Base-by-base conservation (phyloP, 164 flowering plant genomes). In the Macadamia integrifolia region DNA sequence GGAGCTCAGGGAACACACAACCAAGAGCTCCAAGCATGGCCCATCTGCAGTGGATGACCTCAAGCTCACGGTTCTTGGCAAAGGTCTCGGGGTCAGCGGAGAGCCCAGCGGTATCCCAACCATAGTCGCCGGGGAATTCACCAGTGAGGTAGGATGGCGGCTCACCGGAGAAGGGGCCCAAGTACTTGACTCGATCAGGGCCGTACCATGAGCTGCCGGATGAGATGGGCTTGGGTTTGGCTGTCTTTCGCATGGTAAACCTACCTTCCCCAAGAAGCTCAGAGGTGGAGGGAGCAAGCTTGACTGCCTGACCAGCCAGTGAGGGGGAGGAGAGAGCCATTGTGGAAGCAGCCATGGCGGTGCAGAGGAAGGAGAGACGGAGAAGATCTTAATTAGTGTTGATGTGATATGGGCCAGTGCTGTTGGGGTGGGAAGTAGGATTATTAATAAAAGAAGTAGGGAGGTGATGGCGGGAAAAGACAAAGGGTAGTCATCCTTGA, bases 11-110 rank as follows among this genome's bases (percentile, higher is more conserved):
- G 53, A 49, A 49, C 9, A 49, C 53, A 8, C 53, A 49, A 10
- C 53, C 53, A 49, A 49, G 53, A 49, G 53, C 53, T 49, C 53
- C 53, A 49, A 49, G 53, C 53, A 49, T 49, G 53, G 53, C 53
- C 53, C 53, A 49, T 49, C 53, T 49, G 53, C 53, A 49, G 53
- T 49, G 53, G 53, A 49, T 49, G 11, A 49, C 53, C 53, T 49
- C 53, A 14, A 49, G 53, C 11, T 49, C 53, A 49, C 53, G 53
- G 53, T 49, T 49, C 53, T 49, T 49, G 10, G 53, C 53, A 14
- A 49, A 49, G 53, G 53, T 49, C 53, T 49, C 53, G 2, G 53
- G 53, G 53, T 49, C 53, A 8, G 53, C 53, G 8, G 53, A 49
- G 14, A 49, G 53, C 53, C 53, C 53, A 49, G 53, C 53, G 8